Conservation (phyloP, 352 stramenopile species). For the Phytophthora sp. region DNA sequence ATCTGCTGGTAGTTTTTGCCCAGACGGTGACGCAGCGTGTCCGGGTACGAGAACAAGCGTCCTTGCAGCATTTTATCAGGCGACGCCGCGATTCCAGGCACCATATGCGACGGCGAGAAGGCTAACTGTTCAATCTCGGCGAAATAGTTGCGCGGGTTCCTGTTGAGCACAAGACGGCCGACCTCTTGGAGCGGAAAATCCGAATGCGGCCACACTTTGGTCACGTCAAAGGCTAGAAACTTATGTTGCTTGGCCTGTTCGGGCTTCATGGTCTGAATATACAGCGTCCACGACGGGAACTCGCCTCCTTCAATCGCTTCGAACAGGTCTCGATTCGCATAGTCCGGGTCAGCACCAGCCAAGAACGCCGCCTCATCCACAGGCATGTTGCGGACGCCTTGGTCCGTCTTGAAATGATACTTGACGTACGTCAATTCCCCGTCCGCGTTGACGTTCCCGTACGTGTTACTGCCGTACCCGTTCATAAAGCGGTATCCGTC, state of each 20-base stretch:
- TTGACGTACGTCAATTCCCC: slow-evolving; percentile 83
- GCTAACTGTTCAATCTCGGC: slow-evolving; percentile 91
- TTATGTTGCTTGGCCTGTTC: slow-evolving; percentile 59
- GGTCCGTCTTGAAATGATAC: slow-evolving; percentile 92
- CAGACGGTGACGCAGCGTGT: slow-evolving; percentile 88
- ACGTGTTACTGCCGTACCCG: slow-evolving; percentile 91
- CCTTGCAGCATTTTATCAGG: slow-evolving; percentile 90
- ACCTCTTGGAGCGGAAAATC: slow-evolving; percentile 85
- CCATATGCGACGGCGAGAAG: slow-evolving; percentile 87
- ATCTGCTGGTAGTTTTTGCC: slow-evolving; percentile 92
- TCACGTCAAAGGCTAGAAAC: slow-evolving; percentile 90
- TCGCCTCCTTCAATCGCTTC: slow-evolving; percentile 75
- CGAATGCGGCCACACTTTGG: slow-evolving; percentile 89
- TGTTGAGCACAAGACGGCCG: slow-evolving; percentile 82
- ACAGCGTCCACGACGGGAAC: slow-evolving; percentile 80
- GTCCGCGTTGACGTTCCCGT: slow-evolving; percentile 79
- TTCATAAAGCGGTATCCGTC: slow-evolving; percentile 89
- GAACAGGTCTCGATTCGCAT: slow-evolving; percentile 88
- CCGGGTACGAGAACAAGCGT: slow-evolving; percentile 90
- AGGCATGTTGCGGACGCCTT: slow-evolving; percentile 80
- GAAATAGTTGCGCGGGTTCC: slow-evolving; percentile 91
- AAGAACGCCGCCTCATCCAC: slow-evolving; percentile 70
- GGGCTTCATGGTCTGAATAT: slow-evolving; percentile 89
- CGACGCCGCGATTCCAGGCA: slow-evolving; percentile 88
- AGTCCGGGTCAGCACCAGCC: slow-evolving; percentile 73